phyloP scores from a whole-genome alignment of 2,329 filamentous ascomycete genomes.

The Biscogniauxia marginata region DNA sequence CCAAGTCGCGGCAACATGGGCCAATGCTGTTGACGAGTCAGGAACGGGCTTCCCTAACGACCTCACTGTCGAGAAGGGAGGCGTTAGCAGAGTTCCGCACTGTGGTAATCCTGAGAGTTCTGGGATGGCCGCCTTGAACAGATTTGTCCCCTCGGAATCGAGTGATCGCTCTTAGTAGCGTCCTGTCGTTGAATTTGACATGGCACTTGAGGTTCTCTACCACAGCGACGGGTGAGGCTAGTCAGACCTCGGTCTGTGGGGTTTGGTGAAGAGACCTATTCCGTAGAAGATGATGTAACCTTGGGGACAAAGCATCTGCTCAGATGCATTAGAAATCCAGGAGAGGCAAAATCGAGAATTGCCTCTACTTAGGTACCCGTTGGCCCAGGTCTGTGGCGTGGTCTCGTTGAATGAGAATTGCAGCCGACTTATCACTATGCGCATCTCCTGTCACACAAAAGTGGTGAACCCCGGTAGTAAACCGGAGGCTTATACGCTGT shows the following conservation, averaged over 20 bases:
- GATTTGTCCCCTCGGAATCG: no score
- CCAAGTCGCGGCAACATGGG: background rate
- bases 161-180: no score
- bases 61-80: background rate
- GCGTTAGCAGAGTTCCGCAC: background rate
- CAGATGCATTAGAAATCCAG: no score
- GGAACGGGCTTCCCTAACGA: background rate
- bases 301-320: constrained; percentile 12
- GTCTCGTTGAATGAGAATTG: no score
- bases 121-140: background rate
- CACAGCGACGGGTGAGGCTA: constrained; percentile 24
- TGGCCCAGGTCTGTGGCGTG: no score
- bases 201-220: constrained; percentile 13
- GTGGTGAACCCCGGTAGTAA: background rate
- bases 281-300: constrained; percentile 21
- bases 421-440: background rate
- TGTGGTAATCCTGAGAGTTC: background rate
- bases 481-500: background rate
- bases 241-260: constrained; percentile 21
- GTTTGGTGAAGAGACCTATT: constrained; percentile 20
- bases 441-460: background rate
- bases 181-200: constrained; percentile 22
- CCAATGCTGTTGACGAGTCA: background rate
- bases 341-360: no score
- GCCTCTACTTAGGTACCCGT: no score